Evolutionary conservation across 441 rosid genomes (phyloP).

Genomic region (Macaranga tanarius): DNA sequence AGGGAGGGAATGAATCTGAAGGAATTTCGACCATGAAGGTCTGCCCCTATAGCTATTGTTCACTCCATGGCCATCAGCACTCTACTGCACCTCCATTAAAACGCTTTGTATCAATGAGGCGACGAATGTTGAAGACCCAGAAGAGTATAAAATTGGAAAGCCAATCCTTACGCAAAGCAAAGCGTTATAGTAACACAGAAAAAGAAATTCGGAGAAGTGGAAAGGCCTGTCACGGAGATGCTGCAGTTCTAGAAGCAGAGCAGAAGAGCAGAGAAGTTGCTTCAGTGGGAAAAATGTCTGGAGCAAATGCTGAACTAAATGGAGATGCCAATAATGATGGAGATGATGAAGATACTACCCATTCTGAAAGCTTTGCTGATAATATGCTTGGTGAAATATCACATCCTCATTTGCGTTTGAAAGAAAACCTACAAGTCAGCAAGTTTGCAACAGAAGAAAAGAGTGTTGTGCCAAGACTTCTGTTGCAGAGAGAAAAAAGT

Average conservation of each 20-base stretch:
- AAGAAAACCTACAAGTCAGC: not conserved
- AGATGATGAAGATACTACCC: slow-evolving; percentile 8
- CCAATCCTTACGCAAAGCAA: slow-evolving; percentile 36
- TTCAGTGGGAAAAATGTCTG: slow-evolving; percentile 3
- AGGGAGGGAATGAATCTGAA: slow-evolving; percentile 34
- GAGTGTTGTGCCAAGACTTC: not conserved
- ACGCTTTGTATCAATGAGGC: slow-evolving; percentile 64
- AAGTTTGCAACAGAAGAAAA: slow-evolving; percentile 8
- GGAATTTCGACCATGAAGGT: slow-evolving; percentile 35
- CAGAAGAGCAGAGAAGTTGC: slow-evolving; percentile 11
- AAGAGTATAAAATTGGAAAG: slow-evolving; percentile 44
- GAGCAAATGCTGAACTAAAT: not conserved
- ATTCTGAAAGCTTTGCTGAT: slow-evolving; percentile 1
- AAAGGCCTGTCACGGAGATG: slow-evolving; percentile 22
- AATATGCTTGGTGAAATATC: slow-evolving; percentile 10
- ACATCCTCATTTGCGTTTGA: not conserved
- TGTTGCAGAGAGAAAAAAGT: not conserved
- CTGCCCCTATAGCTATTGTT: slow-evolving; percentile 79
- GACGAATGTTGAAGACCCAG: slow-evolving; percentile 47
- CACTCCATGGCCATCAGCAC: slow-evolving; percentile 71
- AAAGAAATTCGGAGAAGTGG: slow-evolving; percentile 32
- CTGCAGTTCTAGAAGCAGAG: slow-evolving; percentile 26
- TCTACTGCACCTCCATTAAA: slow-evolving; percentile 50
- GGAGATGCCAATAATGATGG: not conserved
- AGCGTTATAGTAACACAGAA: slow-evolving; percentile 34